Evolutionary conservation across 2,329 filamentous ascomycete genomes (phyloP), one percentile per base, ranked within the genome.

Genomic region (Magnaporthiopsis rhizophila): DNA sequence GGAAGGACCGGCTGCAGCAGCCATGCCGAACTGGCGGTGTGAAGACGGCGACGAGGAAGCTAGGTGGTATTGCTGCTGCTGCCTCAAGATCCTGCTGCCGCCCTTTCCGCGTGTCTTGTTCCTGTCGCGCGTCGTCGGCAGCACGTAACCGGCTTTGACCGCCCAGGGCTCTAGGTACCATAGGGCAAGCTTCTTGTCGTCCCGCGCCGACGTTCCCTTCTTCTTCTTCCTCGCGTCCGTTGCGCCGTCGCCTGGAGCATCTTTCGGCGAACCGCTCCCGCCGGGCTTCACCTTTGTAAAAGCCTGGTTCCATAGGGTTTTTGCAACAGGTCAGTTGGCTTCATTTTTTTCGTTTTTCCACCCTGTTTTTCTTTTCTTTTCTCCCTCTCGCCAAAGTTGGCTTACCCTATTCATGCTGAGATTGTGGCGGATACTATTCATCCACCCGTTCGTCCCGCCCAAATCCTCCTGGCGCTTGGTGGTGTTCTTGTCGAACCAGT

Each of bases 401-500:
- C 68, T 53, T 85, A 97, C 94, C 66, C 84, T 83, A 71, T 98
- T 98, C 93, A 98, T 97, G 61, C 92, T 97, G 9, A 98, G 80
- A 70, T 98, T 98, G 75, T 98, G 94, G 2, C 94, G 86, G 68
- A 98, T 96, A 73, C 91, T 96, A 75, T 97, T 98, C 77, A 94
- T 90, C 94, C 94, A 98, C 12, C 93, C 94, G 69, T 87, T 89
- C 15, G 76, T 78, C 38, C 38, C 13, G 38, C 38, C 13, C 4
- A 18, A 2, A 7, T 45, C 38, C 15, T 45, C 38, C 9, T 80
- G 81, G 59, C 83, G 86, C 75, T 95, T 97, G 69, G 85, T 83
- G 2, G 92, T 97, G 71, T 97, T 88, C 34, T 88, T 82, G 58
- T 85, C 81, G 71, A 98, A 96, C 92, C 94, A 98, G 65, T 89